Conservation (phyloP, 495 filamentous ascomycete genomes). For the Aspergillus carlsbadensis region DNA sequence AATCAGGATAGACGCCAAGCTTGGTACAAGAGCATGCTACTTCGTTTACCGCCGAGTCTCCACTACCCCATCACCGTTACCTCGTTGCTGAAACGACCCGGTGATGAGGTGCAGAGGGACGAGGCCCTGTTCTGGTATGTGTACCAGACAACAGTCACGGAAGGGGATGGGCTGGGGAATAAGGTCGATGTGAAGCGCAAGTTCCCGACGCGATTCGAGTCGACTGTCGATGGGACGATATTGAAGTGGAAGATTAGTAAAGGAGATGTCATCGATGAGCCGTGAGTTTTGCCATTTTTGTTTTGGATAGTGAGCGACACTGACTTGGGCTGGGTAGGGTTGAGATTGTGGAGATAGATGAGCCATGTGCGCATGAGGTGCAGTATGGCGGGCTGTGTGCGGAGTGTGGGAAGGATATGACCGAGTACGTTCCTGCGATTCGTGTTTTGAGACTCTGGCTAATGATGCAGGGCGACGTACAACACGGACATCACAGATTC, state of each 20-base stretch:
- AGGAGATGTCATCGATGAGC: constrained; percentile 63
- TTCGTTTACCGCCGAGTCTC: constrained; percentile 55
- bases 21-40: constrained; percentile 42
- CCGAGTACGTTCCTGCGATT: constrained; percentile 51
- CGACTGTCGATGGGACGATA: constrained; percentile 75
- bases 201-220: constrained; percentile 75
- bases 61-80: constrained; percentile 96
- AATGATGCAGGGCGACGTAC: constrained; percentile 49
- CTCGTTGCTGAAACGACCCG: constrained; percentile 72
- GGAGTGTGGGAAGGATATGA: constrained; percentile 97
- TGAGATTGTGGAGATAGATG: constrained; percentile 75
- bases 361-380: constrained; percentile 85
- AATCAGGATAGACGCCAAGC: constrained; percentile 12
- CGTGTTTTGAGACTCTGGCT: not conserved
- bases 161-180: constrained; percentile 69
- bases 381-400: constrained; percentile 90
- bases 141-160: constrained; percentile 72
- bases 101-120: constrained; percentile 71
- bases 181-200: constrained; percentile 65
- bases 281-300: constrained; percentile 28
- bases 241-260: constrained; percentile 70
- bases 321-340: constrained; percentile 27
- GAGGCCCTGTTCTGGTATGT: constrained; percentile 79
- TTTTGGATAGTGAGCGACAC: not conserved
- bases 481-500: constrained; percentile 59